Conservation (phyloP, 345 rosid species). For the Cardamine resedifolia region DNA sequence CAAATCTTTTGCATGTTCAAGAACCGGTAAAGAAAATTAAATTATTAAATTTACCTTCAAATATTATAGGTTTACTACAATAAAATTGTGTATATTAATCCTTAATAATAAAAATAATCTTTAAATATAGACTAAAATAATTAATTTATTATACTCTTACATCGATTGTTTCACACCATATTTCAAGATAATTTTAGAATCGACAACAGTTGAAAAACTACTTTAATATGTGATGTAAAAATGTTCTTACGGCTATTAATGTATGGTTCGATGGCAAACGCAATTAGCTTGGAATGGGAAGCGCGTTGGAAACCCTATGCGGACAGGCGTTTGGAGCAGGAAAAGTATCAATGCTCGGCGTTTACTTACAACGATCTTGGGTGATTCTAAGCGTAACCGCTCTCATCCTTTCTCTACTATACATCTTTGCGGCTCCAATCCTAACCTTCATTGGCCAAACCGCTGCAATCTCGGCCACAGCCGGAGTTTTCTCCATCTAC, state of each 20-base stretch:
- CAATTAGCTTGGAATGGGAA: constrained; percentile 91
- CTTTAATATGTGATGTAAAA: background rate
- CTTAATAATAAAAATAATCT: background rate
- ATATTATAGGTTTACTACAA: background rate
- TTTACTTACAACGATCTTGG: constrained; percentile 96
- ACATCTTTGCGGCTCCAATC: constrained; percentile 58
- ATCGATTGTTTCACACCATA: background rate
- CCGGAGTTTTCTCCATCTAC: constrained; percentile 66
- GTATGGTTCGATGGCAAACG: background rate
- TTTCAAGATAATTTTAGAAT: background rate
- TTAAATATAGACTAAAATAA: background rate
- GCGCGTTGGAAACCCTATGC: constrained; percentile 89
- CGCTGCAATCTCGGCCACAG: constrained; percentile 52
- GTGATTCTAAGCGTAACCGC: constrained; percentile 65
- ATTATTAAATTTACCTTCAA: background rate
- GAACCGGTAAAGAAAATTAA: background rate
- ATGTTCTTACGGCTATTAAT: background rate
- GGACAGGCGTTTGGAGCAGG: constrained; percentile 96
- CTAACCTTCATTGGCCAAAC: constrained; percentile 76
- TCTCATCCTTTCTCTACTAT: constrained; percentile 49
- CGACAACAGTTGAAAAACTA: background rate
- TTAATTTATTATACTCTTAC: background rate
- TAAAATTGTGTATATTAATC: background rate
- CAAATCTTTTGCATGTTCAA: background rate
- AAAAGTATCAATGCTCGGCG: constrained; percentile 73